Conservation (phyloP, 495 filamentous ascomycete genomes). For the Bacidia gigantensis region DNA sequence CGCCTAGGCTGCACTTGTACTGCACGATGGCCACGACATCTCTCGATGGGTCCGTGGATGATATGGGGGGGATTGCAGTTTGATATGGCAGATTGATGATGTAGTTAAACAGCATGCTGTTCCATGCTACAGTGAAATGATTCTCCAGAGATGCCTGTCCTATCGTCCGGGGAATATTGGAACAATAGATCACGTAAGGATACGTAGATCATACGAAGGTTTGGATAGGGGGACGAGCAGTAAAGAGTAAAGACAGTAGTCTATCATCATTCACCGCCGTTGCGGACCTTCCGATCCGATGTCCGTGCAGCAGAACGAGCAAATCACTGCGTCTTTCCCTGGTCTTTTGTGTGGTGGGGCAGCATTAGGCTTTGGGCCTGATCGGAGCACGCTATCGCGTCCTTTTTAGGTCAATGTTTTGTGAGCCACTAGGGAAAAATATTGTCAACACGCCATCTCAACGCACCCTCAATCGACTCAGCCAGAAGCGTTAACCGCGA, state of each 20-base stretch:
- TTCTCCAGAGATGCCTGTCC: background rate
- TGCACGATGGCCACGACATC: background rate
- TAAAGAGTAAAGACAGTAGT: background rate
- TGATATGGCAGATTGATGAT: too few species aligned
- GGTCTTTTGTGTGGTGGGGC: too few species aligned
- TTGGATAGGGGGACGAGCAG: background rate
- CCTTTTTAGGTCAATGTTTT: too few species aligned
- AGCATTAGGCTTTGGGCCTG: background rate
- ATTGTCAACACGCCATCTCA: background rate
- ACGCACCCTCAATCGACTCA: background rate
- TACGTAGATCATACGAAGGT: background rate
- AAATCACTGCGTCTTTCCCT: too few species aligned
- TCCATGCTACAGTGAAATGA: background rate
- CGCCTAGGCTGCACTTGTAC: background rate
- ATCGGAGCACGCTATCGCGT: background rate
- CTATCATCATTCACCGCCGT: background rate
- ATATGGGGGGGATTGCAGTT: too few species aligned
- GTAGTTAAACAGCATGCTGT: too few species aligned
- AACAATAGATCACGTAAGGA: background rate
- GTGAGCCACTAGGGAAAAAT: background rate
- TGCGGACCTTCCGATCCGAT: background rate
- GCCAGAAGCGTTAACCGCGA: too few species aligned
- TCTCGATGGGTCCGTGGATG: background rate
- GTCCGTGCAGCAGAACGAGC: background rate
- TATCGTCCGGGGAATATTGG: background rate